Conservation (phyloP, 305 asterid species). For the Solanum hybrid region DNA sequence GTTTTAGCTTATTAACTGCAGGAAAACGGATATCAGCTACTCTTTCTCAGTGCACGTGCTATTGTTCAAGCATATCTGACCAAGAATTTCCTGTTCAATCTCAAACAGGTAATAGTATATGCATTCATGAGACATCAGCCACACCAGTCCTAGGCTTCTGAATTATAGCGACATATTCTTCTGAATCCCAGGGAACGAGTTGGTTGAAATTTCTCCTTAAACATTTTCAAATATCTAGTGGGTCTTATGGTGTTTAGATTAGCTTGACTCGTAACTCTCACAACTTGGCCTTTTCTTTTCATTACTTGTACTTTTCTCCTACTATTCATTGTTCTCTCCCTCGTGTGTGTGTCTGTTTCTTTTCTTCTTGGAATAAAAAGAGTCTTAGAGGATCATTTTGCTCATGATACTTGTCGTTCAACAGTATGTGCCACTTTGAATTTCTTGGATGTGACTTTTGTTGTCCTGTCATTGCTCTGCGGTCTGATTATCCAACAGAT, state of each 20-base stretch:
- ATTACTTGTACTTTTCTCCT: neutral
- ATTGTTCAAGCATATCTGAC: constrained; percentile 91
- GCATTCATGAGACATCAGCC: neutral
- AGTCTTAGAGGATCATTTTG: neutral
- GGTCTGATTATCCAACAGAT: neutral
- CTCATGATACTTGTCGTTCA: neutral
- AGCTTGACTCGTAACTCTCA: neutral
- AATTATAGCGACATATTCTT: neutral
- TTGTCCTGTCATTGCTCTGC: neutral
- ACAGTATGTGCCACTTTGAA: neutral
- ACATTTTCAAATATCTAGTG: neutral
- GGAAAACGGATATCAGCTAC: constrained; percentile 92
- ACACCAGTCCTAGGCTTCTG: neutral
- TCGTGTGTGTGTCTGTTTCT: neutral
- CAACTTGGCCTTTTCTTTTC: neutral
- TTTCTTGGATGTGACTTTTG: neutral
- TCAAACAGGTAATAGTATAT: constrained; percentile 53
- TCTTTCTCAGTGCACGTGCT: constrained; percentile 88
- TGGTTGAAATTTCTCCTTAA: neutral
- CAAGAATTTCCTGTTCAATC: constrained; percentile 63
- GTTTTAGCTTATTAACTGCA: constrained; percentile 17
- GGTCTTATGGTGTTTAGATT: neutral
- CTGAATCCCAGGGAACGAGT: neutral
- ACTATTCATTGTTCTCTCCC: neutral
- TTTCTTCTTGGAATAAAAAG: neutral